Evolutionary conservation across 2,329 filamentous ascomycete species (phyloP).

Genomic region (Paraconiothyrium sp.): DNA sequence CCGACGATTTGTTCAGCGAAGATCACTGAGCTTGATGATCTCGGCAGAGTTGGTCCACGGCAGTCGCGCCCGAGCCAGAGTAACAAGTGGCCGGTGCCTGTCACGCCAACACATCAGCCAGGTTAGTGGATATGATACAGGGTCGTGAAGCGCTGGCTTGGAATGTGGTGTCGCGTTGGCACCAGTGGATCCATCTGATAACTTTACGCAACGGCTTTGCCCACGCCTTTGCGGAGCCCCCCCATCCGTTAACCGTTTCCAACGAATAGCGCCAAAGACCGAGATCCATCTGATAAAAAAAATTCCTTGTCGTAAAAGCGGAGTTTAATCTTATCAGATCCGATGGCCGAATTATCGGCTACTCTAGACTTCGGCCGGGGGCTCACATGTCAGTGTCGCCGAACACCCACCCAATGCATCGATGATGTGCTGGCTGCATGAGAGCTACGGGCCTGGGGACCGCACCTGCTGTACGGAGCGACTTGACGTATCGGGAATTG

Average conservation of each 20-base stretch:
- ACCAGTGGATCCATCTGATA: slow-evolving; percentile 5
- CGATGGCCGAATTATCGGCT: not conserved
- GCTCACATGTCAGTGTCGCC: not conserved
- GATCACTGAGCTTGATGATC: not conserved
- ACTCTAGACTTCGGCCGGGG: not conserved
- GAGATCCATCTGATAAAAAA: slow-evolving; percentile 24
- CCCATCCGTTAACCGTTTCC: not conserved
- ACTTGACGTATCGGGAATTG: slow-evolving; percentile 10
- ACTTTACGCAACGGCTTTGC: slow-evolving; percentile 16
- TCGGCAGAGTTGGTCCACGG: slow-evolving; percentile 1
- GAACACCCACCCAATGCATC: slow-evolving; percentile 3
- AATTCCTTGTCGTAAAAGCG: not conserved
- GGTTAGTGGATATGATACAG: not conserved
- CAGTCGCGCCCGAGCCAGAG: not conserved
- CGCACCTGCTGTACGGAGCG: not conserved
- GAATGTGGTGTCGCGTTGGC: not conserved
- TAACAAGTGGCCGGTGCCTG: not conserved
- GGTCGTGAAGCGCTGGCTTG: not conserved
- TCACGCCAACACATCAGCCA: not conserved
- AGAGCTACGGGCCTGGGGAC: not conserved
- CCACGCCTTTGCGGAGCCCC: not conserved
- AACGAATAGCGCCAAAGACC: not conserved
- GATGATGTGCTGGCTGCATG: not conserved
- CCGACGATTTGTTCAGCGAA: not conserved
- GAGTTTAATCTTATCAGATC: slow-evolving; percentile 22